Evolutionary conservation across 202 grass and related monocot species (phyloP), one percentile per base, ranked within the genome.

Genomic region (Panicum hallii): DNA sequence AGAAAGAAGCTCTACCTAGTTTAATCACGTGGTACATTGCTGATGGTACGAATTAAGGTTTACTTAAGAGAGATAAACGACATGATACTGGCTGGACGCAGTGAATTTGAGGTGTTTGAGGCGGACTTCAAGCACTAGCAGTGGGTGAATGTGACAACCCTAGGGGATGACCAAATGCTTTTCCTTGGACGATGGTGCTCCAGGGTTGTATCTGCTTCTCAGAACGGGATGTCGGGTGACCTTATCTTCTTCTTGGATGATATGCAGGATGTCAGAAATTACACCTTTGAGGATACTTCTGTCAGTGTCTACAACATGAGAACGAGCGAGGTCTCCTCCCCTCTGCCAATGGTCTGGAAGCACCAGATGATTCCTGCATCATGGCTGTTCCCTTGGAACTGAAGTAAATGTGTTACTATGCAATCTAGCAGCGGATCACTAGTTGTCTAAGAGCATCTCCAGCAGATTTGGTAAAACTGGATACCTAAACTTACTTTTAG

Each of bases 121-220:
- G 61, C 61, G 6, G 61, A 63, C 61, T 7, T 32, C 4, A 8
- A 63, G 61, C 26, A 34, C 30, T 63, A 28, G 15, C 61, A 28
- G 2, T 63, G 61, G 61, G 61, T 63, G 0, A 23, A 38, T 17
- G 3, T 74, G 48, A 55, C 45, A 38, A 65, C 30, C 45, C 17
- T 83, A 2, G 70, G 81, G 30, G 81, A 13, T 74, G 81, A 83
- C 57, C 57, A 74, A 15, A 7, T 63, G 42, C 1, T 82, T 58
- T 82, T 82, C 70, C 80, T 82, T 1, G 80, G 78, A 12, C 68
- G 42, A 16, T 20, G 55, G 43, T 84, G 71, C 36, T 84, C 71
- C 5, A 75, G 20, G 22, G 60, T 47, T 5, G 14, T 84, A 71
- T 55, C 60, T 7, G 36, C 38, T 36, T 75, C 82, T 75, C 47